Evolutionary conservation across 768 basidiomycete genomes (phyloP).

Genomic region (Daedaleopsis sinensis): DNA sequence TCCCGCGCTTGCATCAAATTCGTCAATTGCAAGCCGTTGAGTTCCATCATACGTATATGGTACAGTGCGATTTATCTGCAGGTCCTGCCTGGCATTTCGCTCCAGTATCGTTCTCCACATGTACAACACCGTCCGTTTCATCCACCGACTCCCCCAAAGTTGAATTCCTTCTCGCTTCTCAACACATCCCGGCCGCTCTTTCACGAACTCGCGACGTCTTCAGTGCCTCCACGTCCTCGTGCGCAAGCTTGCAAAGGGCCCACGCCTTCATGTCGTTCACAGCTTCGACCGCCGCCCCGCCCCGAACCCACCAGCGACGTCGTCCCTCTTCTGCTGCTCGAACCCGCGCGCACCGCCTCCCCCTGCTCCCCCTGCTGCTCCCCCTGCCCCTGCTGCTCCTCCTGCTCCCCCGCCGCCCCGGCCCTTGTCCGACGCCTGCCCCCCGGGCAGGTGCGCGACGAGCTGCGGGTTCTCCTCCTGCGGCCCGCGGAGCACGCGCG

Average conservation of each 20-base stretch:
- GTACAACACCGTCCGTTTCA: too few relatives aligned
- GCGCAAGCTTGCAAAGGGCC: not conserved
- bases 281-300: slow-evolving; percentile 10
- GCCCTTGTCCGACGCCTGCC: not conserved
- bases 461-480: slow-evolving; percentile 40
- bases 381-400: too few relatives aligned
- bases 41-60: too few relatives aligned
- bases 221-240: too few relatives aligned
- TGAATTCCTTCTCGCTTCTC: too few relatives aligned
- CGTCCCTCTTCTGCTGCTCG: slow-evolving; percentile 11
- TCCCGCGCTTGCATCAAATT: too few relatives aligned
- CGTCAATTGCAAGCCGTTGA: too few relatives aligned
- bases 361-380: too few relatives aligned
- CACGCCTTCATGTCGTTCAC: not conserved
- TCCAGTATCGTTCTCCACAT: too few relatives aligned
- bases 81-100: too few relatives aligned
- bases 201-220: not conserved
- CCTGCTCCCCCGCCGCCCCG: not conserved
- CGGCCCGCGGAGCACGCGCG: slow-evolving; percentile 25
- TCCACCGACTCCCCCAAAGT: not conserved
- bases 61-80: too few relatives aligned
- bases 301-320: slow-evolving; percentile 13
- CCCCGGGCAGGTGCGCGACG: slow-evolving; percentile 21
- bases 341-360: not conserved
- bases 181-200: too few relatives aligned